Base-by-base conservation (phyloP, 768 basidiomycete species). In the Coprinopsis cinerea region DNA sequence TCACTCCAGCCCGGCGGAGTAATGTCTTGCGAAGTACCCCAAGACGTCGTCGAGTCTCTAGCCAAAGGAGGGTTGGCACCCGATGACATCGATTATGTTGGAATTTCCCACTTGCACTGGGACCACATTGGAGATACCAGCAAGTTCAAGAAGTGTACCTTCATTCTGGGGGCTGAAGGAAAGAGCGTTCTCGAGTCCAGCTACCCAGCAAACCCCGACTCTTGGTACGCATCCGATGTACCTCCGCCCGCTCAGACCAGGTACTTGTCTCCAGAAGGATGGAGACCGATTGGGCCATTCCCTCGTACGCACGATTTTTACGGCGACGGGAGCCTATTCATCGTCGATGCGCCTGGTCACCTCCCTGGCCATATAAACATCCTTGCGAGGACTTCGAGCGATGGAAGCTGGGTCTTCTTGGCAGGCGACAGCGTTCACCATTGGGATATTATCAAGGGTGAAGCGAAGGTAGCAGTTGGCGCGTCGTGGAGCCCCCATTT, bases 301-400 rank as follows among this genome's bases (percentile, higher is more conserved):
- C 74, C 76, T 23, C 68, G 59, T 20, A 74, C 76, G 3, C 56
- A 74, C 17, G 79, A 83, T 62, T 74, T 71, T 56, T 81, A 74
- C 54, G 71, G 71, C 17, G 81, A 85, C 53, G 81, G 81, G 5
- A 78, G 75, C 55, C 58, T 81, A 28, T 82, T 78, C 55, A 68
- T 83, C 53, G 58, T 83, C 51, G 76, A 83, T 55, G 72, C 79
- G 1, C 71, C 79, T 1, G 81, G 82, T 0, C 81, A 83, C 58
- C 57, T 79, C 25, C 61, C 64, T 1, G 82, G 82, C 0, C 81
- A 83, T 48, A 54, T 82, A 49, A 79, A 76, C 52, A 51, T 76
- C 28, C 70, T 81, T 10, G 77, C 68, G 4, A 77, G 81, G 41
- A 81, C 78, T 2, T 79, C 76, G 15, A 48, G 71, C 1, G 69